Base-by-base conservation (phyloP, 2,329 filamentous ascomycete species). In the Bimuria novae-zelandiae region DNA sequence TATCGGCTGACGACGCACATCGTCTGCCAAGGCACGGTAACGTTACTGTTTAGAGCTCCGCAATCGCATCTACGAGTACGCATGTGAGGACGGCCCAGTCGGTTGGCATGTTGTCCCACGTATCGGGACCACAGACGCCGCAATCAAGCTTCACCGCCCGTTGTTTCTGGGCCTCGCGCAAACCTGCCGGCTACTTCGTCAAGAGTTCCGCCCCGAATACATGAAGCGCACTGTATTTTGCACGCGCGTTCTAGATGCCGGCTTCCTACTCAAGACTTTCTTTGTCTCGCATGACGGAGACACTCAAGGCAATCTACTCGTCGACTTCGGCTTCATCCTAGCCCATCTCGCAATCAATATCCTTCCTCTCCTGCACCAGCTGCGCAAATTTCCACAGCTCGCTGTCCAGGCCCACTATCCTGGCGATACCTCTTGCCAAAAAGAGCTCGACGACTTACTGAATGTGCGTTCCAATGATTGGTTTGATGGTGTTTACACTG, bases 31-130 rank as follows among this genome's bases (percentile, higher is more conserved):
- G n/a, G n/a, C n/a, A n/a, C n/a, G n/a, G n/a, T n/a, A n/a, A n/a
- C n/a, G n/a, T n/a, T n/a, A 11, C 30, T 17, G 6, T 22, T 17
- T 17, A 45, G 42, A 36, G 14, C 6, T 45, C 10, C 30, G 42
- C 17, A 45, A 45, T n/a, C 30, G 29, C 30, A 45, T 45, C 30
- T 45, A 45, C 21, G 42, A 35, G 19, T 45, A 35, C 17, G 21
- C 42, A 8, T 30, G 32, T 12, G 42, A 45, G 32, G 21, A 22
- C 7, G 14, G 14, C 12, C 19, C 42, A 8, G 19, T 45, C 19
- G 30, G 30, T 8, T 5, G 17, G 19, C 42, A 32, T 19, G 17
- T 27, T 16, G 39, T 23, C 6, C 25, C 19, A 43, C 16, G 11
- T 17, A 14, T 11, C 8, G 16, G 3, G 12, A 7, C 16, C 7